phyloP scores from a whole-genome alignment of 257 asterid genomes.

The Solanum sejunctum region DNA sequence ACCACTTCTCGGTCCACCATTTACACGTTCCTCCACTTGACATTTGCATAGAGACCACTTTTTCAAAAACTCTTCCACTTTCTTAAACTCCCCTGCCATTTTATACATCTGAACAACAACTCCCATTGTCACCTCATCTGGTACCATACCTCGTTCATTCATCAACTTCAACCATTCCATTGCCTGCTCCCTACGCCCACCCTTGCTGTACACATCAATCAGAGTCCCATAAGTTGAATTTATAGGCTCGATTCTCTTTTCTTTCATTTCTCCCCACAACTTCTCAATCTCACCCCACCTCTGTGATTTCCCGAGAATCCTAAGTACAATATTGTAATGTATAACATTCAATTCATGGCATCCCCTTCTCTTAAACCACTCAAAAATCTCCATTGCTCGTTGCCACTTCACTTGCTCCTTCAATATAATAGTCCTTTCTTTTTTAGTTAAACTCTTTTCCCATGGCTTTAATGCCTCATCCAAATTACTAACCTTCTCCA shows the following conservation, averaged over 20 bases:
- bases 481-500: conserved; percentile 40
- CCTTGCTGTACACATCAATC: conserved; percentile 79
- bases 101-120: conserved; percentile 85
- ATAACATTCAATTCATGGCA: conserved; percentile 79
- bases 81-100: conserved; percentile 65
- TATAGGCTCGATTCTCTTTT: conserved; percentile 38
- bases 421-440: conserved; percentile 73
- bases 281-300: conserved; percentile 62
- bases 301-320: conserved; percentile 57
- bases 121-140: conserved; percentile 94
- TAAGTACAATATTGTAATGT: conserved; percentile 76
- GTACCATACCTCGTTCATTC: conserved; percentile 49
- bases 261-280: conserved; percentile 61
- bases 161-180: conserved; percentile 68
- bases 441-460: conserved; percentile 61
- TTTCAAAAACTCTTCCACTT: conserved; percentile 75
- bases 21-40: conserved; percentile 5
- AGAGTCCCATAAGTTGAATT: conserved; percentile 91
- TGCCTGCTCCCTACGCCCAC: conserved; percentile 49
- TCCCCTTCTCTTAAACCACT: conserved; percentile 68
- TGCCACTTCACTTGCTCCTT: conserved; percentile 86
- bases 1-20: conserved; percentile 12
- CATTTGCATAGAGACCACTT: conserved; percentile 46
- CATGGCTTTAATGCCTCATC: conserved; percentile 77
- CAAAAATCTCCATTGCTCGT: conserved; percentile 74